Base-by-base conservation (phyloP, 2,329 filamentous ascomycete genomes). In the Fonsecaea pedrosoi region DNA sequence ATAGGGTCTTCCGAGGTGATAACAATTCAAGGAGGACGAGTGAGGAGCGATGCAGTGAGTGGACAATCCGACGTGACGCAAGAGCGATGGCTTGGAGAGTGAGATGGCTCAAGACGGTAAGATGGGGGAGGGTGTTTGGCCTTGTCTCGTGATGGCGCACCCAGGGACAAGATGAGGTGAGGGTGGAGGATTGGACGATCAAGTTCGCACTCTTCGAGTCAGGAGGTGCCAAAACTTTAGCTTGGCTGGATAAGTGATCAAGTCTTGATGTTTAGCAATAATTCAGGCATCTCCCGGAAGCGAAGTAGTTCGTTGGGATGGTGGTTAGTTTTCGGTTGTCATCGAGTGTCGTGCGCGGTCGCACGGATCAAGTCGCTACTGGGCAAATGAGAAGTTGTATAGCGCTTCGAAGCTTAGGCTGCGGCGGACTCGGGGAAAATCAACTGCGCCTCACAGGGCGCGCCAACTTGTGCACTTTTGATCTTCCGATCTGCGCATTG, bases 121-220 rank as follows among this genome's bases (percentile, higher is more conserved):
- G 54, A 58, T 66, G 54, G 35, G 45, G 25, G 48, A 18, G n/a
- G 48, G 21, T 8, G 32, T 12, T 25, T 50, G 59, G 21, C 45
- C 21, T 59, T 59, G 62, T 68, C 66, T 68, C 63, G 66, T 68
- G 66, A 68, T 63, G 37, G 35, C 45, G 34, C 21, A 37, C 25
- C 30, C 15, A 25, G 45, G 34, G 55, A 38, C 21, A 45, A 42
- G 42, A 62, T 58, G 64, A 66, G 59, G 64, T 54, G 59, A 60
- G 64, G 62, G 60, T 56, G 60, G 30, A 48, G 60, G 59, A 48
- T 48, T 58, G 37, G 55, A 58, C 30, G 55, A 37, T 25, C 25
- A n/a, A n/a, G 40, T 13, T 57, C 35, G 55, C 55, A 35, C 6
- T 60, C 40, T 45, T 60, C 30, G 57, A 25, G 30, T 60, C 40